A percentile compares a stretch with the other conserved stretches of the same genome.
phyloP scores from a whole-genome alignment of 805 yeast genomes.

The Wickerhamomyces chambardii region DNA sequence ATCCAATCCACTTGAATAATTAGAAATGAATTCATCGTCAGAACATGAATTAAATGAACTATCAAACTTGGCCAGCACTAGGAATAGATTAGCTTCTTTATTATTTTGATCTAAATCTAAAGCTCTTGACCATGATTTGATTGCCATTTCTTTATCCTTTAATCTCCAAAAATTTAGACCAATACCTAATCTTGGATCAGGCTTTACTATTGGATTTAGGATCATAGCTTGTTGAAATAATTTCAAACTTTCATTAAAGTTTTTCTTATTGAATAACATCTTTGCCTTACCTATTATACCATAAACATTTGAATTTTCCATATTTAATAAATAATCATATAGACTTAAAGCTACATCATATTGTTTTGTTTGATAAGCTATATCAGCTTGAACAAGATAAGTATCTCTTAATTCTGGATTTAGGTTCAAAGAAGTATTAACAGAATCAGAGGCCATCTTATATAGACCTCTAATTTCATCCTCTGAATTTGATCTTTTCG shows the following conservation, averaged over 20 bases:
- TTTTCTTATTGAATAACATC: slow-evolving; percentile 59
- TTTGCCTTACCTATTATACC: slow-evolving; percentile 86
- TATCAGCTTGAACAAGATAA: slow-evolving; percentile 60
- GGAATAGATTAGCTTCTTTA: slow-evolving; percentile 51
- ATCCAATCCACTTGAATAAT: slow-evolving; percentile 51
- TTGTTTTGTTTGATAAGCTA: slow-evolving; percentile 46
- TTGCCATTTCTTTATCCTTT: slow-evolving; percentile 70
- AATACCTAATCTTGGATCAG: slow-evolving; percentile 92
- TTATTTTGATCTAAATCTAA: slow-evolving; percentile 55
- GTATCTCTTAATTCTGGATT: slow-evolving; percentile 38
- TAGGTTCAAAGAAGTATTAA: slow-evolving; percentile 38
- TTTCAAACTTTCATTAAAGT: slow-evolving; percentile 66
- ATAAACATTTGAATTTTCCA: slow-evolving; percentile 53
- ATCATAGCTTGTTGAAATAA: slow-evolving; percentile 77
- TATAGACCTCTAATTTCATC: slow-evolving; percentile 23
- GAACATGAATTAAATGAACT: slow-evolving; percentile 47
- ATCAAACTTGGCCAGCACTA: slow-evolving; percentile 64
- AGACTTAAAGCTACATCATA: slow-evolving; percentile 65
- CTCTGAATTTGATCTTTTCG: slow-evolving; percentile 18
- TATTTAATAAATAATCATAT: slow-evolving; percentile 49
- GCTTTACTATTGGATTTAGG: slow-evolving; percentile 67
- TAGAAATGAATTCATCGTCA: slow-evolving; percentile 47
- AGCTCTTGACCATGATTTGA: slow-evolving; percentile 75
- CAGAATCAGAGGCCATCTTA: slow-evolving; percentile 31
- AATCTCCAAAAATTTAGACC: slow-evolving; percentile 92